phyloP scores from a whole-genome alignment of 495 filamentous ascomycete species.

The Xylaria scruposa region DNA sequence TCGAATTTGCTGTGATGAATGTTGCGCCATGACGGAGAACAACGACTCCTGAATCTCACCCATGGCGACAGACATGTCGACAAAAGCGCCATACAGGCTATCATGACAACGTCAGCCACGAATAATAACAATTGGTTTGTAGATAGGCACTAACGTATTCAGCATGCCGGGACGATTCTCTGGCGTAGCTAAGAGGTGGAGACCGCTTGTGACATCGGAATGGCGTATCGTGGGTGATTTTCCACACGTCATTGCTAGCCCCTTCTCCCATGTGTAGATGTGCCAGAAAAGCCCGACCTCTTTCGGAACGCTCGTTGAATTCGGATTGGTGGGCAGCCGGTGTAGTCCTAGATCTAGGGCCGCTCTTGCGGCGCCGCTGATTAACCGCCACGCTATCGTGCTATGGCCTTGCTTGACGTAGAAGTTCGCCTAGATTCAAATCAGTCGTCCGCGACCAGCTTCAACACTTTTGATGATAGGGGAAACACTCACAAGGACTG shows the following conservation, averaged over 20 bases:
- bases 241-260: slow-evolving; percentile 65
- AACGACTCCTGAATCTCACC: slow-evolving; percentile 34
- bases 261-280: slow-evolving; percentile 63
- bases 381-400: slow-evolving; percentile 36
- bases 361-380: slow-evolving; percentile 32
- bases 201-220: slow-evolving; percentile 60
- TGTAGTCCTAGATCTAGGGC: slow-evolving; percentile 36
- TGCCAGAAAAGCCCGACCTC: slow-evolving; percentile 64
- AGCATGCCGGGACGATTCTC: background rate
- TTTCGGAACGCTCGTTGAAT: slow-evolving; percentile 35
- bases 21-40: slow-evolving; percentile 33
- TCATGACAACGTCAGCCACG: background rate
- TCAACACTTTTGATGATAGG: too few species aligned
- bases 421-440: slow-evolving; percentile 31
- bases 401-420: slow-evolving; percentile 38
- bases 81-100: slow-evolving; percentile 32
- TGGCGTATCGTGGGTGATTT: slow-evolving; percentile 66
- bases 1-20: slow-evolving; percentile 27
- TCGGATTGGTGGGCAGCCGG: slow-evolving; percentile 39
- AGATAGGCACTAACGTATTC: slow-evolving; percentile 21
- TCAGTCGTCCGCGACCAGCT: background rate
- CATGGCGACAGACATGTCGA: slow-evolving; percentile 28
- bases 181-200: slow-evolving; percentile 11
- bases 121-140: background rate
- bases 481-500: slow-evolving; percentile 33